Evolutionary conservation across 495 filamentous ascomycete species (phyloP), one percentile per base, ranked within the genome.

Genomic region (Penicillium chermesinum): DNA sequence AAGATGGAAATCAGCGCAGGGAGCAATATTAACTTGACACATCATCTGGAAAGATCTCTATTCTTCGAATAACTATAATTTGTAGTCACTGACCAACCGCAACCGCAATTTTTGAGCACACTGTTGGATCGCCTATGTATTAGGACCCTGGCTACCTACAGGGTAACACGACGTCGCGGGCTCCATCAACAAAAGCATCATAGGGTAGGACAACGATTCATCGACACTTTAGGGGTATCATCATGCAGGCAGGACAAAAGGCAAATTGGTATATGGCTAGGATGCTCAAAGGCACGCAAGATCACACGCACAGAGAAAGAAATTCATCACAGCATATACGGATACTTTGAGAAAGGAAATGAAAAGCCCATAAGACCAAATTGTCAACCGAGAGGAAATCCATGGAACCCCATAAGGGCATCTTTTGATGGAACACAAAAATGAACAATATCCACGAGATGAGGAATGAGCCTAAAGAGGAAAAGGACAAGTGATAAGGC

Each of bases 241-340:
- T 22, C 36, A 49, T 38, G 30, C 46, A 49, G 25, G 16, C 21
- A 39, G 44, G 44, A n/a, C n/a, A 49, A 37, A 57, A 46, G 30
- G 20, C 52, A 60, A 64, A 64, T 61, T 62, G 61, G 61, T 64
- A 68, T 64, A 57, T 56, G 52, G 54, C 58, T 52, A 55, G 42
- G 61, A 66, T 55, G 50, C 57, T 60, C 54, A 48, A 50, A 58
- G 51, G 48, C 38, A 57, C n/a, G 35, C 42, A 25, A 50, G 17
- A 48, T 14, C 38, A 58, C 59, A 56, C 38, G 20, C 32, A 43
- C 45, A 32, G 25, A 19, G 40, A 57, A 49, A 41, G 42, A 57
- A 53, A 62, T 46, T 55, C 55, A 52, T 62, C 55, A 51, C 53
- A 40, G 44, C 50, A 59, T 56, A 51, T 62, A 62, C 59, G 49